These are phyloP conservation scores for Globisporangium sylvaticum DNA, from an alignment of 352 stramenopile genomes.

Conservation along the genomic window DNA sequence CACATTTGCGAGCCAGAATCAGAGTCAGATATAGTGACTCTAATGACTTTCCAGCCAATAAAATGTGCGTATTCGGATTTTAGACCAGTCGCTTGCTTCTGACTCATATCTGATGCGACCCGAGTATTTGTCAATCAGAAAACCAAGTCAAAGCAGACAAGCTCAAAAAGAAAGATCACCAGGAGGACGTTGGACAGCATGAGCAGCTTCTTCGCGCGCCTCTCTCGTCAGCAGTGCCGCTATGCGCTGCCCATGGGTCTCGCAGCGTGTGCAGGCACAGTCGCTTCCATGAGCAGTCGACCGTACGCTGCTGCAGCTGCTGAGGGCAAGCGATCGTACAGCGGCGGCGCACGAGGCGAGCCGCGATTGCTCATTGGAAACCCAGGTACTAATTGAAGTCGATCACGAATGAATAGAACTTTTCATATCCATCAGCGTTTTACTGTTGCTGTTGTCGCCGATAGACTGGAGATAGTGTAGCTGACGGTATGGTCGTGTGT, in stretches of 20 bases:
- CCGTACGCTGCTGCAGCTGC: not conserved
- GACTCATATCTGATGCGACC: not conserved
- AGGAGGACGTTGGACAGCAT: not conserved
- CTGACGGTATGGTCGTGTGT: not conserved
- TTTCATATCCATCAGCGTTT: not conserved
- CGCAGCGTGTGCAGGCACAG: not conserved
- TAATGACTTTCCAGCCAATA: no score
- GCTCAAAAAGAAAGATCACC: not conserved
- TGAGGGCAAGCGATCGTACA: conserved; percentile 1
- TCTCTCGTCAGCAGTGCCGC: not conserved
- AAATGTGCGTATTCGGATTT: no score
- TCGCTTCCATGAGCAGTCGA: not conserved
- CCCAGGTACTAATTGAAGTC: not conserved
- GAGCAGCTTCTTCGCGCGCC: conserved; percentile 6
- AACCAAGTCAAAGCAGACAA: not conserved
- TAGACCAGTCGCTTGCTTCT: no score
- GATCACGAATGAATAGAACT: not conserved
- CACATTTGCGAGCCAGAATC: no score
- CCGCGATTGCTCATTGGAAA: not conserved
- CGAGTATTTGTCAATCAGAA: not conserved
- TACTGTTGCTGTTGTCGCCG: not conserved
- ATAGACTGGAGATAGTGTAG: not conserved
- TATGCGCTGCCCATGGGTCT: not conserved
- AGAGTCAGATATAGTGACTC: no score
- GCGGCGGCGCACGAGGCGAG: not conserved